phyloP scores from a whole-genome alignment of 345 rosid genomes.

The Salix exigua region DNA sequence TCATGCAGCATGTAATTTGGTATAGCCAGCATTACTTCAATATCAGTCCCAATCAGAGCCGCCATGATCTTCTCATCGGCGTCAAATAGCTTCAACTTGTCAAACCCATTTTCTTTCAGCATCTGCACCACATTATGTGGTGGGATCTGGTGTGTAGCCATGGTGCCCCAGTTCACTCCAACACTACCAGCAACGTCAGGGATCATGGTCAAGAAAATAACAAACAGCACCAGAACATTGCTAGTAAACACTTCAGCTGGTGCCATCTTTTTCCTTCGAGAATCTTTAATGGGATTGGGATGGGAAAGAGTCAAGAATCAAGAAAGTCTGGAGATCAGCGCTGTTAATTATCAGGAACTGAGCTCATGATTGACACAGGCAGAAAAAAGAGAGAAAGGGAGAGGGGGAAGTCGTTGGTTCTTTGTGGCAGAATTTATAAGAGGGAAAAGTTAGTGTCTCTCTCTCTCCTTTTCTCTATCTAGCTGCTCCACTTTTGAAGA shows the following conservation, averaged over 20 bases:
- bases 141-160: conserved; percentile 36
- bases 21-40: conserved; percentile 46
- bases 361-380: neutral
- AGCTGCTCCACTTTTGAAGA: neutral
- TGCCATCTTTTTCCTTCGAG: conserved; percentile 16
- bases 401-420: conserved; percentile 3
- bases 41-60: conserved; percentile 37
- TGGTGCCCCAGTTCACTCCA: conserved; percentile 44
- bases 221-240: conserved; percentile 11
- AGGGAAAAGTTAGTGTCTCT: neutral
- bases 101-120: conserved; percentile 39
- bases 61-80: conserved; percentile 28
- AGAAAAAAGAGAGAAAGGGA: conserved; percentile 8
- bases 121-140: conserved; percentile 35
- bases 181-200: conserved; percentile 9
- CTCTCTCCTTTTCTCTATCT: too few relatives aligned
- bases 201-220: conserved; percentile 4
- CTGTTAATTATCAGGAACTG: neutral
- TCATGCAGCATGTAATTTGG: conserved; percentile 25
- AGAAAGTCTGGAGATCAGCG: neutral
- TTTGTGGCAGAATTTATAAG: neutral
- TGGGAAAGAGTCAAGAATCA: conserved; percentile 18
- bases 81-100: conserved; percentile 41
- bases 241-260: neutral
- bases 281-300: conserved; percentile 2